Evolutionary conservation across 306 rosid species (phyloP).

Genomic region (Castanea crenata): DNA sequence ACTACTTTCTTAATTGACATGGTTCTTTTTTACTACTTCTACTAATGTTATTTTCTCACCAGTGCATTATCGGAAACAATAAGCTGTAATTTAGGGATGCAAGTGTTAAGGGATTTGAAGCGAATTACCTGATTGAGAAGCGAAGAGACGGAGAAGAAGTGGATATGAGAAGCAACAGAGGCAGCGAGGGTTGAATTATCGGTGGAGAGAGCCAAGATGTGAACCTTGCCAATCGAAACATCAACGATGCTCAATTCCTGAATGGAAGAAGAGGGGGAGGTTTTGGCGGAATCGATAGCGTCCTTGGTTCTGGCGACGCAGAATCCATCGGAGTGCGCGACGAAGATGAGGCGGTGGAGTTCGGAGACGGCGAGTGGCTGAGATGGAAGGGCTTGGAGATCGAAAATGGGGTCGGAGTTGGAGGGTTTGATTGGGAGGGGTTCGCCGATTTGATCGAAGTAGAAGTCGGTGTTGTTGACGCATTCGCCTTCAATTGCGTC

Average conservation of each 20-base stretch:
- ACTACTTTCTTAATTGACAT: too few relatives aligned
- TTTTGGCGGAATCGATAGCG: constrained; percentile 57
- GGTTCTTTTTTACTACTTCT: too few relatives aligned
- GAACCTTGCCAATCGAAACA: constrained; percentile 60
- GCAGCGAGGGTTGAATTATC: constrained; percentile 67
- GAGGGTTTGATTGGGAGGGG: constrained; percentile 48
- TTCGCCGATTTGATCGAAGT: constrained; percentile 67
- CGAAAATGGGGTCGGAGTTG: constrained; percentile 43
- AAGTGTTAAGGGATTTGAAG: too few relatives aligned
- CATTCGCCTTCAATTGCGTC: constrained; percentile 52
- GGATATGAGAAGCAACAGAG: constrained; percentile 37
- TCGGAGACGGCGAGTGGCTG: constrained; percentile 80
- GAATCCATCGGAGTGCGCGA: constrained; percentile 81
- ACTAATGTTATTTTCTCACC: too few relatives aligned
- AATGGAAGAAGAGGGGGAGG: constrained; percentile 36
- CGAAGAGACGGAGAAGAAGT: constrained; percentile 47
- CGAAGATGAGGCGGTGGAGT: constrained; percentile 57
- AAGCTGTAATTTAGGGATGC: too few relatives aligned
- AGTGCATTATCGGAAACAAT: too few relatives aligned
- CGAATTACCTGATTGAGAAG: constrained; percentile 51
- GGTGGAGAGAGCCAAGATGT: constrained; percentile 55
- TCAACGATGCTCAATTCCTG: constrained; percentile 57
- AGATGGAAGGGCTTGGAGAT: constrained; percentile 44
- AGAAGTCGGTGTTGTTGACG: constrained; percentile 41
- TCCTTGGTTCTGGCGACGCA: constrained; percentile 64